Conservation (phyloP, 331 rosid species). For the Quercus lobata region DNA sequence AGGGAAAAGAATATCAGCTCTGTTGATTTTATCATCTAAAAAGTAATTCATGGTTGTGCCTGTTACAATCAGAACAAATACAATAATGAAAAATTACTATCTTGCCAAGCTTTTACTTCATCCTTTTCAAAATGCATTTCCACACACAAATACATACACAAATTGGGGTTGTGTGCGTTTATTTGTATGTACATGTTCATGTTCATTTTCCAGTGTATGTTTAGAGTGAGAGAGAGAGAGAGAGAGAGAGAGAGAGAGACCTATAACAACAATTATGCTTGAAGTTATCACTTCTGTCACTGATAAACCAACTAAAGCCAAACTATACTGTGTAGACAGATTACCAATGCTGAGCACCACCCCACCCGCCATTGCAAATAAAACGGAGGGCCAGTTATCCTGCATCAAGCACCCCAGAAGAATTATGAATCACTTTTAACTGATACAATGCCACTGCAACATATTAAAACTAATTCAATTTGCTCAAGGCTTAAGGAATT, state of each 20-base stretch:
- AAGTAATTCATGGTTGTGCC: constrained; percentile 84
- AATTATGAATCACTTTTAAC: constrained; percentile 12
- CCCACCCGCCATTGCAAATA: constrained; percentile 89
- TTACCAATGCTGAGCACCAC: constrained; percentile 79
- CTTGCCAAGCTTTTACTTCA: constrained; percentile 11
- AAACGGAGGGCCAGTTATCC: constrained; percentile 84
- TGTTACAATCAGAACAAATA: constrained; percentile 27
- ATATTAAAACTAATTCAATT: too few species aligned
- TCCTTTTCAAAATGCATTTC: background rate
- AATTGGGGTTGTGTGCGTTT: background rate
- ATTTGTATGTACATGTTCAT: background rate
- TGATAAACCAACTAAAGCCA: constrained; percentile 86
- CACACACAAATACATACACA: background rate
- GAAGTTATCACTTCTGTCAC: constrained; percentile 78
- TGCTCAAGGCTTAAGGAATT: too few species aligned
- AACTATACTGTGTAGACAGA: constrained; percentile 78
- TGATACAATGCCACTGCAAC: background rate
- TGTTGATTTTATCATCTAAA: constrained; percentile 45
- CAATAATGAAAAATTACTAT: background rate
- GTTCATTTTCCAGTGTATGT: background rate
- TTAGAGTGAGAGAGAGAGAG: too few species aligned
- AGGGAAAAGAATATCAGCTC: constrained; percentile 81
- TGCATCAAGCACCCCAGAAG: constrained; percentile 23
- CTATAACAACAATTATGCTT: constrained; percentile 84
- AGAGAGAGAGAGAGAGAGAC: constrained; percentile 33